phyloP scores from a whole-genome alignment of 768 basidiomycete species.

The Phlebiopsis gigantea region DNA sequence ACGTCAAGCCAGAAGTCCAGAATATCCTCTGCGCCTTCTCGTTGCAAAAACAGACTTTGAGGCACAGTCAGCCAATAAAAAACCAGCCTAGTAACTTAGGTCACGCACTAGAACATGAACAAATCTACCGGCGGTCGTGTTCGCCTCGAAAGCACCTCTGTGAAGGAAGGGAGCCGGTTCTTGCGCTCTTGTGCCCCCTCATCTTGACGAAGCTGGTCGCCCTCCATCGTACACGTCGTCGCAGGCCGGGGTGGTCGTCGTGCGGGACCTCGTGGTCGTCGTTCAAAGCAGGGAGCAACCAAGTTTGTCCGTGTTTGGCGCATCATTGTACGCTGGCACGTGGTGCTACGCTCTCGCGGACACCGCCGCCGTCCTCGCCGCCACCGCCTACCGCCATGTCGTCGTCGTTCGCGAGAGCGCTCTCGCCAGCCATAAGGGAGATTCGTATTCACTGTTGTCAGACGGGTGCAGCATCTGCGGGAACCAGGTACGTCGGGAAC shows the following conservation, averaged over 20 bases:
- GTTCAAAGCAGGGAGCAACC: constrained; percentile 14
- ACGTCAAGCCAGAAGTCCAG: constrained; percentile 99
- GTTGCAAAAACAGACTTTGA: constrained; percentile 87
- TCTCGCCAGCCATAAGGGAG: constrained; percentile 77
- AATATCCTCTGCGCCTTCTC: constrained; percentile 94
- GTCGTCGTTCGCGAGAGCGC: constrained; percentile 57
- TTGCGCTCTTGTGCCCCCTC: constrained; percentile 69
- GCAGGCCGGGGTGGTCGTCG: neutral
- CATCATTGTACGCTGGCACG: neutral
- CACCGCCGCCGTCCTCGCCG: constrained; percentile 3
- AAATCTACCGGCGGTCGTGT: constrained; percentile 95
- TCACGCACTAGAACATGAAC: constrained; percentile 99
- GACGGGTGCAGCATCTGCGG: constrained; percentile 67
- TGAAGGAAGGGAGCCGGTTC: constrained; percentile 80
- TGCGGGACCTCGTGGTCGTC: constrained; percentile 14
- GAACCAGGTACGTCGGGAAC: constrained; percentile 55
- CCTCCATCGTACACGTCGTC: constrained; percentile 25
- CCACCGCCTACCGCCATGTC: neutral
- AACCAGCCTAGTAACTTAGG: neutral
- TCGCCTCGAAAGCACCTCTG: constrained; percentile 85
- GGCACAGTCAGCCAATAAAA: neutral
- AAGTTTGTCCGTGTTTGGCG: constrained; percentile 8
- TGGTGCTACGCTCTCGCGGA: neutral
- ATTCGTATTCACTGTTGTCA: constrained; percentile 80
- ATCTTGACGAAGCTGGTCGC: constrained; percentile 43